Conservation (phyloP, 352 stramenopile species). For the Pelagophyceae sp. region DNA sequence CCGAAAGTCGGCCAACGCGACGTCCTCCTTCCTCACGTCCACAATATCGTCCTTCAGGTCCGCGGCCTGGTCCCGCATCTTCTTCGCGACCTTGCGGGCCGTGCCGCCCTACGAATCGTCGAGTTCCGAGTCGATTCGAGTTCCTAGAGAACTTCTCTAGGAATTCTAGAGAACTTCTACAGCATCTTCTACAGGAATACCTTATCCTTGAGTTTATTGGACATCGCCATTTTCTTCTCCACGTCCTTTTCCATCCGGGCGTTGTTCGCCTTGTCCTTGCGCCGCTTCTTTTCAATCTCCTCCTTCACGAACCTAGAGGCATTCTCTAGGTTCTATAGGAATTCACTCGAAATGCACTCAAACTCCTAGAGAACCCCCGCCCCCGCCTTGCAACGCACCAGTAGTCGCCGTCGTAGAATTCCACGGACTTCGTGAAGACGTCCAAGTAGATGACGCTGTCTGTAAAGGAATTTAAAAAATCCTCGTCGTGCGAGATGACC, state of each 20-base stretch:
- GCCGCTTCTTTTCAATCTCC: constrained; percentile 25
- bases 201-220: no score
- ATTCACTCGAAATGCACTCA: no score
- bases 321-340: no score
- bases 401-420: constrained; percentile 28
- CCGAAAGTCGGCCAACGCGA: not conserved
- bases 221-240: no score
- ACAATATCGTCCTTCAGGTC: constrained; percentile 9
- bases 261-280: not conserved
- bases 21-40: constrained; percentile 20
- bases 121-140: no score
- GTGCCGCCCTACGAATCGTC: no score
- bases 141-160: no score
- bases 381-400: no score
- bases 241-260: constrained; percentile 22
- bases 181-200: constrained; percentile 21
- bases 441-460: constrained; percentile 27
- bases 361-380: no score
- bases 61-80: constrained; percentile 19
- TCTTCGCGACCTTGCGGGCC: constrained; percentile 25
- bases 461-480: constrained; percentile 70
- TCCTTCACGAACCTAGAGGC: no score
- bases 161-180: no score
- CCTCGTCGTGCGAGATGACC: constrained; percentile 82
- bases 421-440: constrained; percentile 4